These are phyloP conservation scores for Neurospora tetrasperma DNA, from an alignment of 495 filamentous ascomycete species.

Conservation along the genomic window DNA sequence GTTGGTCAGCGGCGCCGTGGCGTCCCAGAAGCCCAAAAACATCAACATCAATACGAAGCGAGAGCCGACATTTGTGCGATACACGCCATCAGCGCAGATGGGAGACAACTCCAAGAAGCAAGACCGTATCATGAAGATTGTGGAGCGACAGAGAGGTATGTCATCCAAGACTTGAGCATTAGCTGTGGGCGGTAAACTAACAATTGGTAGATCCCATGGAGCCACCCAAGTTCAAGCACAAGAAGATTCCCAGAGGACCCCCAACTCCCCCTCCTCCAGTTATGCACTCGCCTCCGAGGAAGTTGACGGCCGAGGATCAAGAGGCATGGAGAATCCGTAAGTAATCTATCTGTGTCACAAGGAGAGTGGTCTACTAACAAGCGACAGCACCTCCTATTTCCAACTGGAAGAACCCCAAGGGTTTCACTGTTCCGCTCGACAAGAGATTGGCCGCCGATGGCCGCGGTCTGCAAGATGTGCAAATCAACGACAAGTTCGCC, in stretches of 20 bases:
- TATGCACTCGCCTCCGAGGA: constrained; percentile 90
- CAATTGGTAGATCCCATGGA: constrained; percentile 73
- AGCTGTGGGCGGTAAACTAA: neutral
- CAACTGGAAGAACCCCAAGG: constrained; percentile 99
- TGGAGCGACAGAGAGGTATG: constrained; percentile 64
- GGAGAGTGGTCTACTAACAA: neutral
- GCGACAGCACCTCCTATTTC: constrained; percentile 64
- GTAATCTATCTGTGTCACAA: neutral
- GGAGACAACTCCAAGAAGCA: constrained; percentile 80
- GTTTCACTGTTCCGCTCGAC: constrained; percentile 92
- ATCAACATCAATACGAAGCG: constrained; percentile 65
- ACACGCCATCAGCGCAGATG: constrained; percentile 96
- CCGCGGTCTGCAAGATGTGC: constrained; percentile 82
- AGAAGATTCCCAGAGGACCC: constrained; percentile 93
- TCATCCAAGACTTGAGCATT: neutral
- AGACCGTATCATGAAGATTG: constrained; percentile 97
- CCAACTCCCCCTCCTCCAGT: constrained; percentile 87
- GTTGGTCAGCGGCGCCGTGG: constrained; percentile 75
- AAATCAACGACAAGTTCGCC: constrained; percentile 98
- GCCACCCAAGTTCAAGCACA: constrained; percentile 96
- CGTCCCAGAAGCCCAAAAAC: constrained; percentile 92
- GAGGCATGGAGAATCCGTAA: constrained; percentile 79
- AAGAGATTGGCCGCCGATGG: constrained; percentile 97
- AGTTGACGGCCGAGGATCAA: constrained; percentile 93
- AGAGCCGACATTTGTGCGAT: constrained; percentile 89